Conservation (phyloP, 768 basidiomycete genomes). For the Pleurotus citrinopileatus region DNA sequence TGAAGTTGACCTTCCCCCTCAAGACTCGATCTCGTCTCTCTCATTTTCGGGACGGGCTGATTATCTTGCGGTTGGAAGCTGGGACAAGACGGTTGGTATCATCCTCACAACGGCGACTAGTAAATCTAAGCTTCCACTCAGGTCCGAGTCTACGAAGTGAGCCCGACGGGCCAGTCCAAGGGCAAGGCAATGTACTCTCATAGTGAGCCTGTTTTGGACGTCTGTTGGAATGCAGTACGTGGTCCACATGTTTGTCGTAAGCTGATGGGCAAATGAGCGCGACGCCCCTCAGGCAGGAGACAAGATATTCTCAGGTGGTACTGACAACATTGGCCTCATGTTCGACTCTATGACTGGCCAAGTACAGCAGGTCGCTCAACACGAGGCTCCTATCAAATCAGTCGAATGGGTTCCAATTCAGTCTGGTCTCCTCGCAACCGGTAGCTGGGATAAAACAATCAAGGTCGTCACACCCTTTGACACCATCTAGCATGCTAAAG, state of each 20-base stretch:
- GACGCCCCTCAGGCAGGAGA: constrained; percentile 66
- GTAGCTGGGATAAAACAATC: constrained; percentile 97
- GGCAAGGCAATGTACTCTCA: constrained; percentile 72
- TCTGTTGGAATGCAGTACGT: constrained; percentile 69
- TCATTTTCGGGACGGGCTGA: constrained; percentile 66
- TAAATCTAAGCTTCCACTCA: constrained; percentile 18
- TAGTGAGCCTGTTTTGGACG: constrained; percentile 65
- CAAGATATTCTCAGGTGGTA: constrained; percentile 89
- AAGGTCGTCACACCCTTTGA: constrained; percentile 50
- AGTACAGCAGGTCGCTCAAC: constrained; percentile 79
- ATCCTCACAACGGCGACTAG: too few relatives aligned
- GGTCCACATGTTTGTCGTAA: not conserved
- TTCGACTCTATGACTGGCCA: constrained; percentile 87
- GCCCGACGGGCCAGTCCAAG: constrained; percentile 51
- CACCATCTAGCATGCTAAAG: not conserved
- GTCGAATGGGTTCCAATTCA: constrained; percentile 67
- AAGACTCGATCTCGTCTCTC: constrained; percentile 66
- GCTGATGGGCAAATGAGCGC: not conserved
- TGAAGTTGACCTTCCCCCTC: constrained; percentile 56
- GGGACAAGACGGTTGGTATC: constrained; percentile 66
- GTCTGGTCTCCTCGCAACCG: constrained; percentile 81
- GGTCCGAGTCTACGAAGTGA: constrained; percentile 76
- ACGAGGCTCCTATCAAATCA: constrained; percentile 85
- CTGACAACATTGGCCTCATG: constrained; percentile 94
- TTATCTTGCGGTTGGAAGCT: constrained; percentile 70